Percentiles rank a stretch among this genome's conserved stretches.
These are phyloP conservation scores for Flammula alnicola DNA, from an alignment of 1,284 basidiomycete genomes.

Conservation along the genomic window DNA sequence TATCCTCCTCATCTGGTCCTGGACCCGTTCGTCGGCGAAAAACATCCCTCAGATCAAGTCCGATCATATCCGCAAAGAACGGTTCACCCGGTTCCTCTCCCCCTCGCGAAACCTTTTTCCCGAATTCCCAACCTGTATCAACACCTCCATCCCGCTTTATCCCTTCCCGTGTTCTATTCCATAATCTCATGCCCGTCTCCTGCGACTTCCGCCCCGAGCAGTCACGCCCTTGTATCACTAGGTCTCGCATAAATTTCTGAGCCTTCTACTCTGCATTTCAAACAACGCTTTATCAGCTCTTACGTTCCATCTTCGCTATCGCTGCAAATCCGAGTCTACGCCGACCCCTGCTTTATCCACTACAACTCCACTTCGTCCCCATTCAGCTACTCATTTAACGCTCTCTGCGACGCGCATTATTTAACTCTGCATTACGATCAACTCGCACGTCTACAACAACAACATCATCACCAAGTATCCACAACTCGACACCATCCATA, in stretches of 20 bases:
- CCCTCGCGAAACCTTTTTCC: slow-evolving; percentile 34
- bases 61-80: slow-evolving; percentile 36
- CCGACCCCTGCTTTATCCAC: slow-evolving; percentile 17
- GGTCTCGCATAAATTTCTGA: slow-evolving; percentile 23
- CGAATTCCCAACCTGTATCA: slow-evolving; percentile 33
- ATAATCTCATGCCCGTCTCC: slow-evolving; percentile 65
- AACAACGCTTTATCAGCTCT: slow-evolving; percentile 9
- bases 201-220: slow-evolving; percentile 38
- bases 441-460: slow-evolving; percentile 23
- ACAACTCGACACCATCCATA: slow-evolving; percentile 11
- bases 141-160: slow-evolving; percentile 49
- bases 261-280: slow-evolving; percentile 5
- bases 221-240: slow-evolving; percentile 34
- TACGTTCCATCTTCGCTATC: slow-evolving; percentile 15
- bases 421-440: slow-evolving; percentile 30
- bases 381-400: slow-evolving; percentile 22
- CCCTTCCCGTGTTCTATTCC: slow-evolving; percentile 55
- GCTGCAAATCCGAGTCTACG: slow-evolving; percentile 17
- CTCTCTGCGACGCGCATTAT: slow-evolving; percentile 24
- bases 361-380: slow-evolving; percentile 16
- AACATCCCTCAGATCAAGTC: slow-evolving; percentile 52
- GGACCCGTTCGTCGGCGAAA: slow-evolving; percentile 64
- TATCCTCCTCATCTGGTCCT: slow-evolving; percentile 28
- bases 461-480: slow-evolving; percentile 16
- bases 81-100: slow-evolving; percentile 23